Evolutionary conservation across 306 rosid genomes (phyloP).

Genomic region (Hylodesmum podocarpum): DNA sequence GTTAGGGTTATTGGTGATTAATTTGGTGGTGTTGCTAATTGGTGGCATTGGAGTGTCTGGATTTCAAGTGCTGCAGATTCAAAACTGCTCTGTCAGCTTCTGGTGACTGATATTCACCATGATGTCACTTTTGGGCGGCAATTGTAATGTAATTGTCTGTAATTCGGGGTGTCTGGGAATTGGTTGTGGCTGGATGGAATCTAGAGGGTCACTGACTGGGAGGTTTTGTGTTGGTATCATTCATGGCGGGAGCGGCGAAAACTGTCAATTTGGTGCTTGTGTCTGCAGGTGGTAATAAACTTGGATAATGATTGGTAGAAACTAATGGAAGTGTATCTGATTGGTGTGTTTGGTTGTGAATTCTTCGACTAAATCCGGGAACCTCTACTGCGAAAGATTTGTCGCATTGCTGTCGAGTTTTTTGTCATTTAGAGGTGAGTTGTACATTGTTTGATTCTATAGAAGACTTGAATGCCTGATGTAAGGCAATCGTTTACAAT

Average conservation of each 20-base stretch:
- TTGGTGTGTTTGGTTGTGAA: slow-evolving; percentile 39
- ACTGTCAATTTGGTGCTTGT: slow-evolving; percentile 32
- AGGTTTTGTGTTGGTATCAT: slow-evolving; percentile 34
- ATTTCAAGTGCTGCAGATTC: slow-evolving; percentile 41
- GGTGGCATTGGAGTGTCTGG: slow-evolving; percentile 41
- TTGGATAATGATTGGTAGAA: slow-evolving; percentile 12
- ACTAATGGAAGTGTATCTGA: slow-evolving; percentile 38
- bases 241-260: slow-evolving; percentile 38
- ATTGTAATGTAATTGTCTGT: not conserved
- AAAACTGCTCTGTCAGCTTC: slow-evolving; percentile 42
- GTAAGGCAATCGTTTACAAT: slow-evolving; percentile 32
- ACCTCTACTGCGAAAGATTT: slow-evolving; percentile 37
- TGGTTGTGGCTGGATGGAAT: slow-evolving; percentile 29
- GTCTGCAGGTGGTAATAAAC: slow-evolving; percentile 49
- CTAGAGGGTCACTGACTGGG: slow-evolving; percentile 26
- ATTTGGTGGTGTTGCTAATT: slow-evolving; percentile 35
- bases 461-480: slow-evolving; percentile 41
- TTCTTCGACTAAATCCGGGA: slow-evolving; percentile 37
- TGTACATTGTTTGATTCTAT: slow-evolving; percentile 66
- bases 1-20: slow-evolving; percentile 18
- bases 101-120: slow-evolving; percentile 46
- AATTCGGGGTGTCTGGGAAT: slow-evolving; percentile 29
- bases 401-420: slow-evolving; percentile 32
- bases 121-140: slow-evolving; percentile 51
- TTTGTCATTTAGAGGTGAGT: slow-evolving; percentile 50